Evolutionary conservation across 148 eudicot species (phyloP).

Genomic region (Camellia japonica): DNA sequence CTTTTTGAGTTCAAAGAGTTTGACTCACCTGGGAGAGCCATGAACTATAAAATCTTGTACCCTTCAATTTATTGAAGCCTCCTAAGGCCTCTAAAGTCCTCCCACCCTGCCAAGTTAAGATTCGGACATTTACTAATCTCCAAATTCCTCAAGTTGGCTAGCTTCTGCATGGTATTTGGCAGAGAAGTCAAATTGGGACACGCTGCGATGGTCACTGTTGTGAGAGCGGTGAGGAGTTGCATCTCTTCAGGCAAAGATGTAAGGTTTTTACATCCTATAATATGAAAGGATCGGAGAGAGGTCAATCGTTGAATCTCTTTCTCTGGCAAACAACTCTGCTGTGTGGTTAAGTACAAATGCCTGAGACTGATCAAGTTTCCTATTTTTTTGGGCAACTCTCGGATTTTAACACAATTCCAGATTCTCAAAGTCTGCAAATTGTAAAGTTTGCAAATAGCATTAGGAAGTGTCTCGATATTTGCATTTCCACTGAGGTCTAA

Average conservation of each 20-base stretch:
- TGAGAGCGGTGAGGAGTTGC: slow-evolving; percentile 1
- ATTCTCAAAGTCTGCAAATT: not conserved
- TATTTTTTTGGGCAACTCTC: not conserved
- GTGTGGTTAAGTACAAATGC: not conserved
- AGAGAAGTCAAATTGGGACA: not conserved
- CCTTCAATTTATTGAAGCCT: no score
- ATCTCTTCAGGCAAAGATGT: not conserved
- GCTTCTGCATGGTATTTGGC: no score
- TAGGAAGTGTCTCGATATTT: slow-evolving; percentile 6
- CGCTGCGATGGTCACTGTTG: not conserved
- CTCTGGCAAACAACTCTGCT: slow-evolving; percentile 4
- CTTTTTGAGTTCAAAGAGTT: no score
- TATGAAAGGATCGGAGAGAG: not conserved
- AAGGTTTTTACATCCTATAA: not conserved
- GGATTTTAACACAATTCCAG: not conserved
- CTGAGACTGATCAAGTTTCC: slow-evolving; percentile 6
- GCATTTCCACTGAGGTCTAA: not conserved
- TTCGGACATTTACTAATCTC: no score
- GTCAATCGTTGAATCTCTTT: slow-evolving; percentile 2
- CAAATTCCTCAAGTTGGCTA: no score
- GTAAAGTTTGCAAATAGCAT: slow-evolving; percentile 6
- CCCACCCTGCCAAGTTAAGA: no score
- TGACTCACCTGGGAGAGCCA: no score
- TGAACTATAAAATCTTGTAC: no score
- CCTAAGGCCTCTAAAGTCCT: no score